phyloP scores from a whole-genome alignment of 306 rosid species.

The Cucumis melo region DNA sequence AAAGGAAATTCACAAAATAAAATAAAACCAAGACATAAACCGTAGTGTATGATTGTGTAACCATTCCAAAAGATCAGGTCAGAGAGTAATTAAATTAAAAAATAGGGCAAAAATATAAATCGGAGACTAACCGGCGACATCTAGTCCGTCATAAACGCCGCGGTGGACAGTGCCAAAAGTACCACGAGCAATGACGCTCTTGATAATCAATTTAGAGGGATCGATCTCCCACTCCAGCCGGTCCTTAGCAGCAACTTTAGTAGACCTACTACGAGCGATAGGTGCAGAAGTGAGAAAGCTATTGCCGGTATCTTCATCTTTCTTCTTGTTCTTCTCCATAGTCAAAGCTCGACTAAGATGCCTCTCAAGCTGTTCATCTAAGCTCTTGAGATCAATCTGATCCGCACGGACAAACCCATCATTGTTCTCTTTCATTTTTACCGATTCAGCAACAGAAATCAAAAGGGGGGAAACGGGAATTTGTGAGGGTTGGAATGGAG shows the following conservation, averaged over 20 bases:
- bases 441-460: neutral
- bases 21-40: neutral
- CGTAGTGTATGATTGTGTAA: neutral
- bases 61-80: neutral
- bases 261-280: neutral
- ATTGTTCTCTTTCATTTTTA: slow-evolving; percentile 49
- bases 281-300: slow-evolving; percentile 6
- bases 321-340: slow-evolving; percentile 59
- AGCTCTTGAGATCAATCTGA: slow-evolving; percentile 98
- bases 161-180: slow-evolving; percentile 93
- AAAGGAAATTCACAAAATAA: neutral
- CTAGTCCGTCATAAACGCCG: slow-evolving; percentile 71
- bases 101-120: neutral
- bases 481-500: neutral
- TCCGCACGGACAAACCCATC: slow-evolving; percentile 96
- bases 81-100: neutral
- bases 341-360: slow-evolving; percentile 64
- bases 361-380: slow-evolving; percentile 90
- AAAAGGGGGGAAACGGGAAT: neutral
- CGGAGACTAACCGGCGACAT: slow-evolving; percentile 66
- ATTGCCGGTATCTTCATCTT: slow-evolving; percentile 18
- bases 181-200: slow-evolving; percentile 74
- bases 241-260: slow-evolving; percentile 22
- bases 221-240: slow-evolving; percentile 94
- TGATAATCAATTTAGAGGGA: slow-evolving; percentile 73